Conservation (phyloP, 2,329 filamentous ascomycete genomes). For the Colletotrichum tanaceti region DNA sequence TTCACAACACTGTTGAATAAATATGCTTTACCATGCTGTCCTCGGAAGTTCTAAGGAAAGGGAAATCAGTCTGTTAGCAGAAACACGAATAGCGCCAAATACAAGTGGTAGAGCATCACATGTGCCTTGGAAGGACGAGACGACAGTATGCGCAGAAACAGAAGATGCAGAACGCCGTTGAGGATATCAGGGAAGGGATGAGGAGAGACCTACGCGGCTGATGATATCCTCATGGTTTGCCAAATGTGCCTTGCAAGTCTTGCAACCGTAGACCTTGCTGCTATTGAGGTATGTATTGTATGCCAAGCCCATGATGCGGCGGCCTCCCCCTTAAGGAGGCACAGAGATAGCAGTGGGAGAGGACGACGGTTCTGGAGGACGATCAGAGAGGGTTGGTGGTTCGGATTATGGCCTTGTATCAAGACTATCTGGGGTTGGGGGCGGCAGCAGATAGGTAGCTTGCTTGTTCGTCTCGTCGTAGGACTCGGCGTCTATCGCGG, state of each 20-base stretch:
- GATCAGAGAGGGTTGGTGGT: neutral
- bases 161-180: neutral
- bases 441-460: neutral
- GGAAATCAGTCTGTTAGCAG: neutral
- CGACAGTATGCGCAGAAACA: constrained; percentile 9
- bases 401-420: too few relatives aligned
- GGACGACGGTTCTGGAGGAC: neutral
- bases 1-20: constrained; percentile 97
- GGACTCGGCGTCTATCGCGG: neutral
- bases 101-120: neutral
- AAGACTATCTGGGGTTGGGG: neutral
- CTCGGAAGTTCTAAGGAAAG: constrained; percentile 85
- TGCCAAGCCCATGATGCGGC: constrained; percentile 79
- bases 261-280: constrained; percentile 90
- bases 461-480: neutral
- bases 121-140: neutral
- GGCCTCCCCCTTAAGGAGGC: constrained; percentile 17
- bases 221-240: constrained; percentile 97
- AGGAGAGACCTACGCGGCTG: constrained; percentile 75
- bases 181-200: neutral
- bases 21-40: constrained; percentile 97
- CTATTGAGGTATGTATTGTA: constrained; percentile 94
- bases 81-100: too few relatives aligned
- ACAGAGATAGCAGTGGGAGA: neutral
- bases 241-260: constrained; percentile 94